These are phyloP conservation scores for Lactarius evosmus DNA, from an alignment of 768 basidiomycete species.

Conservation along the genomic window DNA sequence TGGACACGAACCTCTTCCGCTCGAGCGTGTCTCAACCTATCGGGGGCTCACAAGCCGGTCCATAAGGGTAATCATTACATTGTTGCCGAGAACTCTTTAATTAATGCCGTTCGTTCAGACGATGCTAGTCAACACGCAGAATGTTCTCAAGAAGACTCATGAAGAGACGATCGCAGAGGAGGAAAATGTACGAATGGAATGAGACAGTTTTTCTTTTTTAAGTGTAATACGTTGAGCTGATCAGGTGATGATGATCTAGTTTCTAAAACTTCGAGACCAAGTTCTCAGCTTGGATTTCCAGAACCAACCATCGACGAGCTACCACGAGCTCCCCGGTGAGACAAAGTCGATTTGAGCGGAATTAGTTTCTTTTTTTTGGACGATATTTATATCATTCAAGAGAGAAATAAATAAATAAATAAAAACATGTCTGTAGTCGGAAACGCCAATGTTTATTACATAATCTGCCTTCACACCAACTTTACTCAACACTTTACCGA, in stretches of 20 bases:
- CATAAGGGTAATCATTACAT: slow-evolving; percentile 47
- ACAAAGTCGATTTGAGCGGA: slow-evolving; percentile 10
- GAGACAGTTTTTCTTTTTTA: neutral
- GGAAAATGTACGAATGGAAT: slow-evolving; percentile 42
- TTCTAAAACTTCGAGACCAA: slow-evolving; percentile 27
- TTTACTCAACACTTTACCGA: neutral
- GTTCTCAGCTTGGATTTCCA: slow-evolving; percentile 18
- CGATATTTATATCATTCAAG: neutral
- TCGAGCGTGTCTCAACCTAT: slow-evolving; percentile 51
- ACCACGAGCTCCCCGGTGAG: slow-evolving; percentile 11
- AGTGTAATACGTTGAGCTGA: neutral
- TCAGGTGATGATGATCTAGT: slow-evolving; percentile 17
- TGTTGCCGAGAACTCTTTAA: neutral
- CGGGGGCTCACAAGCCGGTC: slow-evolving; percentile 60
- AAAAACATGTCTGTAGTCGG: neutral
- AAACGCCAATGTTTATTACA: neutral
- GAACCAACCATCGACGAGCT: slow-evolving; percentile 13
- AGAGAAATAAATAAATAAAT: neutral
- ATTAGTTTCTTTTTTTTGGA: neutral
- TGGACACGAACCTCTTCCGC: slow-evolving; percentile 43
- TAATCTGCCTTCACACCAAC: neutral
- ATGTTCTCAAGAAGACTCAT: slow-evolving; percentile 50
- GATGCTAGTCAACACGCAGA: slow-evolving; percentile 68
- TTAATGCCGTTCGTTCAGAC: slow-evolving; percentile 42
- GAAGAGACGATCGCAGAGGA: slow-evolving; percentile 52